A percentile compares a stretch with the other conserved stretches of the same genome.
Conservation (phyloP, 768 basidiomycete genomes). For the Boletus rex-veris region DNA sequence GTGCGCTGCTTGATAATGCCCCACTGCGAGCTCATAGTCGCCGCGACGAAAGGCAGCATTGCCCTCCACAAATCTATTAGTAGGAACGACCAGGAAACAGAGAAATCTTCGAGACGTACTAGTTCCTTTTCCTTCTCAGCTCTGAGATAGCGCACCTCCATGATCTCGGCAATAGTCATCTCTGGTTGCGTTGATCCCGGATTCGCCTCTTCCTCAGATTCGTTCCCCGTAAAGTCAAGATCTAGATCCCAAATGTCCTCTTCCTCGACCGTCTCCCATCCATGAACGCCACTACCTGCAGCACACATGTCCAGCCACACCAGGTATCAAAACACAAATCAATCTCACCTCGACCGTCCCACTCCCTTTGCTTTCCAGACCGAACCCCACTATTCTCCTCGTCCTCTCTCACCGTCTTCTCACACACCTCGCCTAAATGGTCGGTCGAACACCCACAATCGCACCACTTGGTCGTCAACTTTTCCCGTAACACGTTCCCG, state of each 20-base stretch:
- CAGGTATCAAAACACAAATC: background rate
- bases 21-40: conserved; percentile 52
- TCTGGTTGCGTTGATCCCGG: conserved; percentile 26
- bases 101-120: conserved; percentile 34
- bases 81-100: background rate
- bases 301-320: background rate
- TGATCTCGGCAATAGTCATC: conserved; percentile 70
- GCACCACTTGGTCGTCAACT: conserved; percentile 73
- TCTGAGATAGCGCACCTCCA: conserved; percentile 69
- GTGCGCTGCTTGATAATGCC: conserved; percentile 57
- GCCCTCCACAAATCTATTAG: conserved; percentile 43
- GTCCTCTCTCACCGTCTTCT: conserved; percentile 66
- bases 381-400: conserved; percentile 58
- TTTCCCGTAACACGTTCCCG: conserved; percentile 64
- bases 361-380: conserved; percentile 67
- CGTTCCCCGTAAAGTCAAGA: conserved; percentile 58
- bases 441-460: conserved; percentile 80
- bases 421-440: conserved; percentile 74
- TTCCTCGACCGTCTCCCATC: conserved; percentile 74
- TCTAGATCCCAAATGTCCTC: conserved; percentile 76
- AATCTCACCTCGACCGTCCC: conserved; percentile 63
- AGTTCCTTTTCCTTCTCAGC: conserved; percentile 72
- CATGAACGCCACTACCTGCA: conserved; percentile 55
- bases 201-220: conserved; percentile 49
- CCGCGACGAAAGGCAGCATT: conserved; percentile 66